Conservation (phyloP, 1,284 basidiomycete species). For the Exobasidium rhododendri region DNA sequence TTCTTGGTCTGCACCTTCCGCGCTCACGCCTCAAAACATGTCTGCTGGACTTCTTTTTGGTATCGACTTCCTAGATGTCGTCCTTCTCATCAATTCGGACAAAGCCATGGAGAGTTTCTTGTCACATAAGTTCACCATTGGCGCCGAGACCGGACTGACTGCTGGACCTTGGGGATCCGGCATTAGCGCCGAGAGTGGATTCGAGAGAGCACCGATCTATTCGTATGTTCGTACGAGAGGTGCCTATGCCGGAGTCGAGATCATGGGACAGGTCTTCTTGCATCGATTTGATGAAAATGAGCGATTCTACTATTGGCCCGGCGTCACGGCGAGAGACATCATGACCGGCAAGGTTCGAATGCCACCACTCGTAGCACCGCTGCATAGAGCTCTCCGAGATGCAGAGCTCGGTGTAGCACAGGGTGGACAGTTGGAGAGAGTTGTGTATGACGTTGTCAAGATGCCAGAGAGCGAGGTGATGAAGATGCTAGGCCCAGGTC, state of each 20-base stretch:
- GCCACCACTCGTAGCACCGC: slow-evolving; percentile 56
- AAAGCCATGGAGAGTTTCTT: slow-evolving; percentile 59
- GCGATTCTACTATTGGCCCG: slow-evolving; percentile 51
- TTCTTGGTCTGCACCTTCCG: slow-evolving; percentile 59
- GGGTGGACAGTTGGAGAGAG: slow-evolving; percentile 47
- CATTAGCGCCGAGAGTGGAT: slow-evolving; percentile 58
- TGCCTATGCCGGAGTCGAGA: slow-evolving; percentile 51
- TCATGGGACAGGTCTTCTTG: slow-evolving; percentile 45
- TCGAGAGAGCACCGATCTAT: slow-evolving; percentile 50
- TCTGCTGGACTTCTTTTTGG: slow-evolving; percentile 49
- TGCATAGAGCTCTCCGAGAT: slow-evolving; percentile 58
- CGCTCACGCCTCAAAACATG: slow-evolving; percentile 60
- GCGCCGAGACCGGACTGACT: slow-evolving; percentile 59
- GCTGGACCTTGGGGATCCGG: slow-evolving; percentile 61
- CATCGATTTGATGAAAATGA: slow-evolving; percentile 53
- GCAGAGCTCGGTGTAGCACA: slow-evolving; percentile 61
- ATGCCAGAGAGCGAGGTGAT: slow-evolving; percentile 20
- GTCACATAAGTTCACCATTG: slow-evolving; percentile 60
- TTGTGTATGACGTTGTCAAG: slow-evolving; percentile 32
- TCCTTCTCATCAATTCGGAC: slow-evolving; percentile 52
- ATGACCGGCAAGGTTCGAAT: slow-evolving; percentile 48
- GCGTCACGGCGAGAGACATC: slow-evolving; percentile 44
- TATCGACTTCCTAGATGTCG: slow-evolving; percentile 47
- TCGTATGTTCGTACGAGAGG: slow-evolving; percentile 52
- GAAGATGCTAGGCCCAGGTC: slow-evolving; percentile 13